Evolutionary conservation across 2,329 filamentous ascomycete species (phyloP).

Genomic region (Talaromyces sp.): DNA sequence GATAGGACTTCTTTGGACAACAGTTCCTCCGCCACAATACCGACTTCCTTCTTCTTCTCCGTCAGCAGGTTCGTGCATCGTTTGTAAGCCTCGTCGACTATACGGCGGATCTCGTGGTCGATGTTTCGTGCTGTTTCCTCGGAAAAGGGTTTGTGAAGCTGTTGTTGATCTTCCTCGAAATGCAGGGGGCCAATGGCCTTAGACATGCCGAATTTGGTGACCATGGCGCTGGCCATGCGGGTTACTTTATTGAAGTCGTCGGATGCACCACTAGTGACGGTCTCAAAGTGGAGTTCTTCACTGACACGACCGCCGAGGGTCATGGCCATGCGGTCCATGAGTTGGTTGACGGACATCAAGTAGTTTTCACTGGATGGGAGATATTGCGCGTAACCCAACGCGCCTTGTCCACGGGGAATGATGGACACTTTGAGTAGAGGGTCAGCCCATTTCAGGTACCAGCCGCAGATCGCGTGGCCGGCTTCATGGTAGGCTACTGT

Average conservation of each 20-base stretch:
- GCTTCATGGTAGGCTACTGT: slow-evolving; percentile 98
- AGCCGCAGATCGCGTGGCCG: slow-evolving; percentile 95
- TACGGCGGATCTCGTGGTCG: slow-evolving; percentile 83
- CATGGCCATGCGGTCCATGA: slow-evolving; percentile 99
- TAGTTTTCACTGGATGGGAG: slow-evolving; percentile 89
- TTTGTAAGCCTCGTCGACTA: slow-evolving; percentile 88
- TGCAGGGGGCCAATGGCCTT: slow-evolving; percentile 88
- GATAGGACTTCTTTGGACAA: slow-evolving; percentile 86
- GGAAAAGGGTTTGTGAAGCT: slow-evolving; percentile 90
- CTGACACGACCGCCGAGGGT: slow-evolving; percentile 92
- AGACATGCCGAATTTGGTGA: slow-evolving; percentile 99
- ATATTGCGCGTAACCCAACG: slow-evolving; percentile 94
- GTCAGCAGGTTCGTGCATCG: slow-evolving; percentile 80
- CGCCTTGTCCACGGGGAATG: slow-evolving; percentile 90
- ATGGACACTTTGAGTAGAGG: slow-evolving; percentile 97
- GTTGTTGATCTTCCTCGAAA: slow-evolving; percentile 78
- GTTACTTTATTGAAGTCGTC: slow-evolving; percentile 99
- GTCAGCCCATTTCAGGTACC: slow-evolving; percentile 96
- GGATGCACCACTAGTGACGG: slow-evolving; percentile 88
- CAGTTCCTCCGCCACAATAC: slow-evolving; percentile 87
- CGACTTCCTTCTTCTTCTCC: slow-evolving; percentile 84
- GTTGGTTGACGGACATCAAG: slow-evolving; percentile 89
- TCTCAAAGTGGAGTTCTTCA: slow-evolving; percentile 95
- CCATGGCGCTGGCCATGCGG: slow-evolving; percentile 92
- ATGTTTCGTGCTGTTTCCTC: slow-evolving; percentile 91